Base-by-base conservation (phyloP, 2,329 filamentous ascomycete genomes). In the Neonectria neomacrospora region DNA sequence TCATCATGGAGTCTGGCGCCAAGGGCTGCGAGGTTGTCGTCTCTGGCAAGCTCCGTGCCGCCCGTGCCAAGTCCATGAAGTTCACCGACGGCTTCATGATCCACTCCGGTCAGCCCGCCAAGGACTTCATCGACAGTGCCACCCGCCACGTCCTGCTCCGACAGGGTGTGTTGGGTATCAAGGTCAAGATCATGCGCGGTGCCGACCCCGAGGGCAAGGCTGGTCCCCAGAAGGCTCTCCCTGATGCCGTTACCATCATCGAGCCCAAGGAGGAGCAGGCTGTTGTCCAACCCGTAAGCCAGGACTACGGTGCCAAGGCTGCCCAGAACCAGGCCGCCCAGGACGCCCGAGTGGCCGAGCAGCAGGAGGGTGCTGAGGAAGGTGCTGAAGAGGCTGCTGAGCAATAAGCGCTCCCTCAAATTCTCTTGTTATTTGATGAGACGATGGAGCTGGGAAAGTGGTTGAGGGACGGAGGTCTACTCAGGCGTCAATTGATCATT, bases 51-150 rank as follows among this genome's bases (percentile, higher is more conserved):
- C 92, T 99, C 77, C 91, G 96, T 81, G 96, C 96, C 83, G 96
- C 96, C 79, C 94, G 96, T 88, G 96, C 96, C 85, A 99, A 99
- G 93, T 93, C 89, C 87, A 99, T 99, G 96, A 99, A 99, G 91
- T 99, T 99, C 91, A 99, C 96, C 84, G 94, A 99, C 85, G 96
- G 96, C 82, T 99, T 99, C 93, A 99, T 99, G 96, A 99, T 99
- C 86, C 96, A 99, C 93, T 99, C 96, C 79, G 96, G 96, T 86
- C 96, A 99, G 85, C 96, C 96, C 80, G 96, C 95, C 80, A 95
- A 96, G 86, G 96, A 99, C 87, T 99, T 99, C 88, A 99, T 99
- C 83, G 96, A 99, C 89, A 89, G 86, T 79, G 96, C 96, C 77
- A 98, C 96, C 80, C 96, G 96, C 78, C 96, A 99, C 93, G 96